phyloP scores from a whole-genome alignment of 2,329 filamentous ascomycete species.

The Cladosporium sp. region DNA sequence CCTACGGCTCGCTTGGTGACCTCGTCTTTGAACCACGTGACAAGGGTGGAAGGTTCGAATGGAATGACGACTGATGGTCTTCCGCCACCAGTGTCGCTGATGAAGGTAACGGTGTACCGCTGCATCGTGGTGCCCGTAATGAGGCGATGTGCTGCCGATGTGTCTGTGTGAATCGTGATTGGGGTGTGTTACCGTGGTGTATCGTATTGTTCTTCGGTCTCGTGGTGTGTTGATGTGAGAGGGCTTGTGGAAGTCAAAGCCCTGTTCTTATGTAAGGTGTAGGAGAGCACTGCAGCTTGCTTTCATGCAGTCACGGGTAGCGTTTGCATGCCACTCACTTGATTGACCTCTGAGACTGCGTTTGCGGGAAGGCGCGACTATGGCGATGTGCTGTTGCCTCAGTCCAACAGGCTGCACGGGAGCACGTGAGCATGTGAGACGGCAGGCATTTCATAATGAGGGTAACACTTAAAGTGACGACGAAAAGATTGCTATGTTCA shows the following conservation, averaged over 20 bases:
- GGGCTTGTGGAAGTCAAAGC: not conserved
- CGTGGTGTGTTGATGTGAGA: not conserved
- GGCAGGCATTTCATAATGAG: no score
- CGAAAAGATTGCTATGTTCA: no score
- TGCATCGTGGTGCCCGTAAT: conserved; percentile 15
- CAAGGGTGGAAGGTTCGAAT: conserved; percentile 16
- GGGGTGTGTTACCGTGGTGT: not conserved
- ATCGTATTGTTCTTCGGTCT: not conserved
- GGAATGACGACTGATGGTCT: conserved; percentile 19
- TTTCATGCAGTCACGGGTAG: no score
- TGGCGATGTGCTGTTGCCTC: not conserved
- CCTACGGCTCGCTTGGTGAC: conserved; percentile 18
- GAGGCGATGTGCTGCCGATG: not conserved
- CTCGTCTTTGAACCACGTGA: conserved; percentile 19
- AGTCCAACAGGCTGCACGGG: not conserved
- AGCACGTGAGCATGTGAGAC: not conserved
- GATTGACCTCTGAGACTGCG: not conserved
- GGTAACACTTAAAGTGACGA: no score
- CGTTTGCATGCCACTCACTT: no score
- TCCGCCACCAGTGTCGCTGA: conserved; percentile 10
- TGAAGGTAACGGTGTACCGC: conserved; percentile 24
- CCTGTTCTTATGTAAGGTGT: no score
- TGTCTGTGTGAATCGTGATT: not conserved
- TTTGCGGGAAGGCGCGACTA: not conserved
- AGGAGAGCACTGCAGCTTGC: no score